These are phyloP conservation scores for Candida wancherniae DNA, from an alignment of 805 yeast species.

Conservation along the genomic window DNA sequence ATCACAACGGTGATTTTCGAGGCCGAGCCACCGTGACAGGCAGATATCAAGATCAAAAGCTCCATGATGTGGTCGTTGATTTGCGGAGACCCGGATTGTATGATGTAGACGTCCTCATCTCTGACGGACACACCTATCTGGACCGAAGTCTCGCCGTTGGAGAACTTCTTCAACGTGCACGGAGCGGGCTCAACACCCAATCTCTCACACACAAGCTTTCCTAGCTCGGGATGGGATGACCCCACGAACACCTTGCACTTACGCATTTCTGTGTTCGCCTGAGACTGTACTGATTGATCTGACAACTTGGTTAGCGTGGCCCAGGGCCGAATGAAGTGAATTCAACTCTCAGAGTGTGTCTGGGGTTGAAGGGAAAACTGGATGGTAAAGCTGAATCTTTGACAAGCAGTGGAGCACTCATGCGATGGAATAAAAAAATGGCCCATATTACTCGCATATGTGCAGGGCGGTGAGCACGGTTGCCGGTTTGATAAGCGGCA, in stretches of 20 bases:
- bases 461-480: no score
- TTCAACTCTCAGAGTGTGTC: no score
- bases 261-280: slow-evolving; percentile 54
- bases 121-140: slow-evolving; percentile 92
- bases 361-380: no score
- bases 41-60: slow-evolving; percentile 83
- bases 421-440: no score
- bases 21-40: slow-evolving; percentile 98
- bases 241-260: slow-evolving; percentile 97
- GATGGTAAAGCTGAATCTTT: no score
- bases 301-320: no score
- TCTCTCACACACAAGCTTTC: slow-evolving; percentile 81
- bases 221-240: slow-evolving; percentile 92
- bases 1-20: slow-evolving; percentile 93
- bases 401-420: no score
- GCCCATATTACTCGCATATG: no score
- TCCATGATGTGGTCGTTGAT: slow-evolving; percentile 96
- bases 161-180: slow-evolving; percentile 83
- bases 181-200: slow-evolving; percentile 94
- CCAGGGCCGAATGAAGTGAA: no score
- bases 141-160: slow-evolving; percentile 97
- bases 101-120: slow-evolving; percentile 89
- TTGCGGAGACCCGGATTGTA: slow-evolving; percentile 85
- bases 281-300: no score
- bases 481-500: no score